Evolutionary conservation across 257 asterid genomes (phyloP), one percentile per base, ranked within the genome.

Genomic region (Penstemon newberryi): DNA sequence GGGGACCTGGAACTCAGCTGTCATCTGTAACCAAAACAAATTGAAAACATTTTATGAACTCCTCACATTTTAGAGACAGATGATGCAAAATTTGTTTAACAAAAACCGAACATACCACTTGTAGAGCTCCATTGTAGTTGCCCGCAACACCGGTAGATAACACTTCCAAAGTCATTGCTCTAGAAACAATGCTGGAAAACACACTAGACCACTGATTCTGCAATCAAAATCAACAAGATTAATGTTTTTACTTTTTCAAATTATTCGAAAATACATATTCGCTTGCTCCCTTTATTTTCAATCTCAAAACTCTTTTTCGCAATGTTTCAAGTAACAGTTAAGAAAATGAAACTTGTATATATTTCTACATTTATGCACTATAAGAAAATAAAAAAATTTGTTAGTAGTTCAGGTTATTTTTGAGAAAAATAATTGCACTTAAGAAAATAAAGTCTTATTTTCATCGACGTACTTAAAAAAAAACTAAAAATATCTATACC

Each of bases 1-100:
- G 1, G 90, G 90, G 12, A 84, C 87, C 13, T 84, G 90, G 62
- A 84, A 82, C 81, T 84, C 90, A 0, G 87, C 90, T 4, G 67
- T 73, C 87, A 84, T 84, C 90, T 84, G 71, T 6, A 47, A 56
- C 39, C n/a, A 43, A 5, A 36, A 7, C 4, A 67, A 33, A 39
- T 8, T 10, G 4, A 5, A 1, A 42, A 37, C 15, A 6, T 3
- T 7, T 47, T 49, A 49, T 39, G 8, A 41, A 18, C 10, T 56
- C 33, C 2, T 25, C 33, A 1, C 33, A 25, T 25, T 1, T 25
- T 2, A 25, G 33, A 25, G 2, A 25, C 33, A 25, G 33, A 18
- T 61, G 53, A 45, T 45, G 8, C 4, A 0, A 41, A 49, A 10
- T 42, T 7, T 55, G 7, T 39, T 4, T 46, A 25, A 13, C 5